phyloP scores from a whole-genome alignment of 1,284 basidiomycete genomes.

The Heimioporus punctisporus region DNA sequence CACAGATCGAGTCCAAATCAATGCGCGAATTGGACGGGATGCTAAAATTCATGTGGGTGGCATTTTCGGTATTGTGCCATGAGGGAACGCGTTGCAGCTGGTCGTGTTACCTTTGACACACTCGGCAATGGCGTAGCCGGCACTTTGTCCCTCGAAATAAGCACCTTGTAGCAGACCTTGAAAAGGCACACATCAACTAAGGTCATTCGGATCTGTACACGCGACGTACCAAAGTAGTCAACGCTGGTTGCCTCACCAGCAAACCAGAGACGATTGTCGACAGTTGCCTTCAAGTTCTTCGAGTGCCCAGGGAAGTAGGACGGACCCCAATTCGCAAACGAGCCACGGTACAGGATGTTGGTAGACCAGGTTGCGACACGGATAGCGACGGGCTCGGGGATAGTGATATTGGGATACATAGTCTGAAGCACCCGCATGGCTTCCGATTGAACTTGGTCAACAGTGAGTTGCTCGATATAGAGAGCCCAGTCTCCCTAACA shows the following conservation, averaged over 20 bases:
- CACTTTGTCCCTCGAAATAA: not conserved
- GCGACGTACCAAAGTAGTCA: conserved; percentile 54
- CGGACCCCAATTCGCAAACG: conserved; percentile 72
- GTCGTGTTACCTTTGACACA: not conserved
- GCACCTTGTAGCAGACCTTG: conserved; percentile 33
- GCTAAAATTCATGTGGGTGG: too few relatives aligned
- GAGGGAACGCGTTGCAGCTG: conserved; percentile 9
- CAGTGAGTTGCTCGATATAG: conserved; percentile 57
- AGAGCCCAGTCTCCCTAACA: conserved; percentile 59
- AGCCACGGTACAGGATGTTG: conserved; percentile 62
- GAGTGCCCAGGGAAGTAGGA: conserved; percentile 55
- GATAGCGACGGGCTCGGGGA: conserved; percentile 58
- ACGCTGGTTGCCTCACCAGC: conserved; percentile 65
- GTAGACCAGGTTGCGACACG: conserved; percentile 57
- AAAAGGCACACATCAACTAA: not conserved
- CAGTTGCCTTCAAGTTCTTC: conserved; percentile 57
- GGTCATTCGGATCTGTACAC: not conserved
- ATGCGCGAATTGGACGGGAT: too few relatives aligned
- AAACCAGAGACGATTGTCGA: conserved; percentile 57
- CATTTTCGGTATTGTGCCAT: conserved; percentile 30
- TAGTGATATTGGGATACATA: conserved; percentile 57
- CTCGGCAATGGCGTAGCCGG: not conserved
- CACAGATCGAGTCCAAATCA: too few relatives aligned
- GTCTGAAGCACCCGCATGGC: conserved; percentile 52
- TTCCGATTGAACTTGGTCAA: conserved; percentile 50